A percentile compares a stretch with the other conserved stretches of the same genome.
These are phyloP conservation scores for Blastobotrys proliferans DNA, from an alignment of 1,139 yeast genomes.

Conservation along the genomic window DNA sequence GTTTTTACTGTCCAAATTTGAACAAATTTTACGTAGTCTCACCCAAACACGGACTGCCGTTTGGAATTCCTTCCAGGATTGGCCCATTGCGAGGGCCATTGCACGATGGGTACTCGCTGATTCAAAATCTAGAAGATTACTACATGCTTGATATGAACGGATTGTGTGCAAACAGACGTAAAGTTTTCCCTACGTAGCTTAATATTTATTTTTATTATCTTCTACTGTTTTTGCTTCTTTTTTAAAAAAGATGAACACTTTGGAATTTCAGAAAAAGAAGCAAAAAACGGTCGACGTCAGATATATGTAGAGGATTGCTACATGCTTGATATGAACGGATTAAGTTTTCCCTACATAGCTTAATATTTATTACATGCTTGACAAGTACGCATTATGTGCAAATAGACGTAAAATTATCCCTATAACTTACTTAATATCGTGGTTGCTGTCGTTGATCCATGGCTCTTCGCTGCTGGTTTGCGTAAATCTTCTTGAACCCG, in stretches of 20 bases:
- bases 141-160: conserved; percentile 1
- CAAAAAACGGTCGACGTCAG: no score
- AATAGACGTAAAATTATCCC: background rate
- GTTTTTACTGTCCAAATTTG: background rate
- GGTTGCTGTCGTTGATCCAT: background rate
- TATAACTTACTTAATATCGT: background rate
- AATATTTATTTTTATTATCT: background rate
- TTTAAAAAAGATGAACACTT: background rate
- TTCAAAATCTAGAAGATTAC: background rate
- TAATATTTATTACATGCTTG: no score
- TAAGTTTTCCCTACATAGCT: background rate
- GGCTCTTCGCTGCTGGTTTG: background rate
- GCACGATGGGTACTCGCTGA: conserved; percentile 4
- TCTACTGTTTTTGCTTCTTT: background rate
- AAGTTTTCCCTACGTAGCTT: background rate
- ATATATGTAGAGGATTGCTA: background rate
- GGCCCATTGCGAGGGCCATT: background rate
- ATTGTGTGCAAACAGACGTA: background rate
- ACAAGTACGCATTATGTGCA: no score
- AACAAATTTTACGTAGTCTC: conserved; percentile 3
- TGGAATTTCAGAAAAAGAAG: no score
- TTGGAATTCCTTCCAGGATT: background rate
- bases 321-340: background rate
- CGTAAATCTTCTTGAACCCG: conserved; percentile 67
- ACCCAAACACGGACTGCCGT: conserved; percentile 2